These are phyloP conservation scores for Coniochaeta sp. DNA, from an alignment of 2,329 filamentous ascomycete genomes.

Conservation along the genomic window DNA sequence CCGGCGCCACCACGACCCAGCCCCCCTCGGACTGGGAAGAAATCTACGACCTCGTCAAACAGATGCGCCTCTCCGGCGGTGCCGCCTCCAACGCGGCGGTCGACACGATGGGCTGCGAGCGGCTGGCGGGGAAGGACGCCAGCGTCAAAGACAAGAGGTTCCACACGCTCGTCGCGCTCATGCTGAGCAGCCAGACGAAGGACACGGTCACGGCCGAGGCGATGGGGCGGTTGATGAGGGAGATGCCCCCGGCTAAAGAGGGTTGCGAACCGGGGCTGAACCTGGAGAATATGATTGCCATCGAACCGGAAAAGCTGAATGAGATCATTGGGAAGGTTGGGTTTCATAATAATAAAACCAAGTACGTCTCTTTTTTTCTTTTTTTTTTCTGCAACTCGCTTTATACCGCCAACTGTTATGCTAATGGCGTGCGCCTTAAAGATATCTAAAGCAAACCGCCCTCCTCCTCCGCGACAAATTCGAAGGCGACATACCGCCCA, in stretches of 20 bases:
- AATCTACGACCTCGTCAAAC: conserved; percentile 69
- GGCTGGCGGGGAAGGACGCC: conserved; percentile 50
- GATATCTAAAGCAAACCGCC: conserved; percentile 66
- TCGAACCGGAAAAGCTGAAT: conserved; percentile 60
- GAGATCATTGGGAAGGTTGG: conserved; percentile 76
- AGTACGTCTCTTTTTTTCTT: conserved; percentile 35
- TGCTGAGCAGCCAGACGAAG: conserved; percentile 90
- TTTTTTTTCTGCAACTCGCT: not conserved
- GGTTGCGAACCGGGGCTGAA: conserved; percentile 52
- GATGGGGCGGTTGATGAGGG: conserved; percentile 71
- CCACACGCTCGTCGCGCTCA: conserved; percentile 79
- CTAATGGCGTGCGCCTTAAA: conserved; percentile 11
- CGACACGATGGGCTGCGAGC: conserved; percentile 95
- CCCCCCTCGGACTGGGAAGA: conserved; percentile 78
- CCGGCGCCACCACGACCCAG: conserved; percentile 27
- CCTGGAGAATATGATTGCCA: conserved; percentile 68
- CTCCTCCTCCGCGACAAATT: conserved; percentile 64
- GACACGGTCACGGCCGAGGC: conserved; percentile 83
- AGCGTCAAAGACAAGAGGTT: conserved; percentile 59
- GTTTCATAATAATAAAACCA: conserved; percentile 93
- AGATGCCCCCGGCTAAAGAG: conserved; percentile 49
- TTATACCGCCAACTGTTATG: not conserved
- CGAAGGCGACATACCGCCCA: conserved; percentile 71
- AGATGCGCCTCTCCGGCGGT: conserved; percentile 60
- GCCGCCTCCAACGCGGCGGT: conserved; percentile 70